Evolutionary conservation across 1,284 basidiomycete species (phyloP), one percentile per base, ranked within the genome.

Genomic region (Phellinidium pouzarii): DNA sequence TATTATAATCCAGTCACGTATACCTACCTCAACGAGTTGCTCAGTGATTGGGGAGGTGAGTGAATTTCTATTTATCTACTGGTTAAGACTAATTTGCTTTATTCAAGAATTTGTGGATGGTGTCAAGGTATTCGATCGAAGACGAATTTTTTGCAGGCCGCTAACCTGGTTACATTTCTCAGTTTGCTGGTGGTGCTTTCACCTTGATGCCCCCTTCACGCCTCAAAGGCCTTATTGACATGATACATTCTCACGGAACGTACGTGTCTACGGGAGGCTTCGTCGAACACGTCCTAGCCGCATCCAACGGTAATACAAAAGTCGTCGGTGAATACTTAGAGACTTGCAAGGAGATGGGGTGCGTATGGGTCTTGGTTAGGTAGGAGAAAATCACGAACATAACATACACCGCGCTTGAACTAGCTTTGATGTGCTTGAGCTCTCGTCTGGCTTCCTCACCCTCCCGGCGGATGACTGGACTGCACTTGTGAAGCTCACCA

Each of bases 381-480:
- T 14, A 34, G 11, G 14, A 14, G 31, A 14, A 3, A 14, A 14
- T 34, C 9, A 11, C 14, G 14, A 34, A 11, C 31, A 3, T 8
- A 8, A 3, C 14, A 34, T 14, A 11, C 11, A 5, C 29, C 6
- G 31, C 3, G 14, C 9, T 8, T 34, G 14, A 34, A 34, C 7
- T 49, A 71, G 67, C 14, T 71, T 74, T 58, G 72, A 72, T 60
- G 71, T 75, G 4, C 56, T 74, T 3, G 71, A 73, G 59, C 60
- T 74, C 26, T 75, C 75, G 0, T 71, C 72, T 9, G 71, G 71
- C 12, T 75, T 77, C 58, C 61, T 76, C 23, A 73, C 72, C 23
- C 71, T 76, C 53, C 74, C 72, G 1, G 68, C 70, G 1, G 67
- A 72, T 8, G 75, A 71, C 53, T 76, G 71, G 73, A 63, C 70